Base-by-base conservation (phyloP, 2,329 filamentous ascomycete genomes). In the Trichophyton equinum region DNA sequence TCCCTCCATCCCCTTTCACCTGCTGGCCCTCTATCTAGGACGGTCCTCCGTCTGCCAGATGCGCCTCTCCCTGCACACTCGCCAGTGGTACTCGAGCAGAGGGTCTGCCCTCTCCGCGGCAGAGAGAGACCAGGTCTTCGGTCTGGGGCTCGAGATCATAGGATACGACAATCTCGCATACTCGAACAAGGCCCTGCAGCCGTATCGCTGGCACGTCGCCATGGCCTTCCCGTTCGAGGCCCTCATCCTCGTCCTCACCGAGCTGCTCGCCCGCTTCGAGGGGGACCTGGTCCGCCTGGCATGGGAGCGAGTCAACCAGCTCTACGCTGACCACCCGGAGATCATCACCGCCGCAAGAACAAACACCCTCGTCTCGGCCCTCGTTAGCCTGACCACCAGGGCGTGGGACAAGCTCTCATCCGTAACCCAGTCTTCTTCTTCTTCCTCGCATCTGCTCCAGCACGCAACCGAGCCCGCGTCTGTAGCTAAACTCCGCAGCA, bases 211-310 rank as follows among this genome's bases (percentile, higher is more conserved):
- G 75, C 74, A 77, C 61, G 67, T 74, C 56, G 70, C 76, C 18
- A 65, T 70, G 22, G 71, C 76, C 40, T 81, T 78, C 65, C 72
- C 74, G 38, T 80, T 77, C 76, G 77, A 79, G 57, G 72, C 76
- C 6, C 72, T 77, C 59, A 73, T 79, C 20, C 76, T 77, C 65
- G 68, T 80, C 18, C 67, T 80, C 27, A 72, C 66, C 64, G 72
- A 74, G 55, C 67, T 75, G 1, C 65, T 70, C n/a, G 68, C 69
- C 33, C 71, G 70, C 58, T 67, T 72, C 7, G 59, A 73, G 9
- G 71, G 69, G 13, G 69, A 71, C 38, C 64, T 75, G n/a, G 66
- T 64, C 8, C 67, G 69, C 27, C 58, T 67, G 30, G 76, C 73
- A 0, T 81, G 79, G 79, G 66, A 44, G 40, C 4, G n/a, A 18